Base-by-base conservation (phyloP, 306 rosid species). In the Fragaria ananassa region DNA sequence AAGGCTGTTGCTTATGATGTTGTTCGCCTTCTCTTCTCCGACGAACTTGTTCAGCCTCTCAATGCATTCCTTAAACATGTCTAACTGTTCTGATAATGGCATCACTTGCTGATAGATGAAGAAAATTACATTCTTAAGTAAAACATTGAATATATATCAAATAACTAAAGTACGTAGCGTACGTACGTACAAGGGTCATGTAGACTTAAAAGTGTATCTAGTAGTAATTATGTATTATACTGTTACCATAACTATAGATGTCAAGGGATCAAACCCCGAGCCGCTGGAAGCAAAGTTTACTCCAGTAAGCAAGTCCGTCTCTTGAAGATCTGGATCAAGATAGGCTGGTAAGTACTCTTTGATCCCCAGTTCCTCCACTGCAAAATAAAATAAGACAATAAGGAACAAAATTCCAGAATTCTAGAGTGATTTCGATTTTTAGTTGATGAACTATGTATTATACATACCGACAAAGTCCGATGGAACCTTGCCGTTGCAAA, bases 391-490 rank as follows among this genome's bases (percentile, higher is more conserved):
- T 7, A 13, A 46, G 10, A 47, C 6, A 10, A 27, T 14, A 58
- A 58, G 15, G 1, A 61, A 61, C 41, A 61, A n/a, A 61, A 6
- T 5, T 18, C 11, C 3, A 57, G 5, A 57, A 18, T 19, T 19
- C 27, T 57, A 23, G 34, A 15, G 6, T 60, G 8, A 61, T 29
- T 11, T 27, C 8, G 18, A 60, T 5, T 29, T 31, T 12, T 34
- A 12, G 12, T 29, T 18, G 1, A 10, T 25, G 29, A 51, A 17
- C 9, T 29, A 71, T 71, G 51, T 70, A 19, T 61, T 31, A 31
- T 27, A 10, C 25, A 1, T 78, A 89, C 90, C 90, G 31, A 89
- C 76, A 18, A 86, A 31, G 72, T 89, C 93, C 0, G 80, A 15
- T 4, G 80, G 67, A 18, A 76, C n/a, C 74, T 66, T 66, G 6